These are phyloP conservation scores for Wilhelminamyces savonicus DNA, from an alignment of 805 yeast genomes.

Conservation along the genomic window DNA sequence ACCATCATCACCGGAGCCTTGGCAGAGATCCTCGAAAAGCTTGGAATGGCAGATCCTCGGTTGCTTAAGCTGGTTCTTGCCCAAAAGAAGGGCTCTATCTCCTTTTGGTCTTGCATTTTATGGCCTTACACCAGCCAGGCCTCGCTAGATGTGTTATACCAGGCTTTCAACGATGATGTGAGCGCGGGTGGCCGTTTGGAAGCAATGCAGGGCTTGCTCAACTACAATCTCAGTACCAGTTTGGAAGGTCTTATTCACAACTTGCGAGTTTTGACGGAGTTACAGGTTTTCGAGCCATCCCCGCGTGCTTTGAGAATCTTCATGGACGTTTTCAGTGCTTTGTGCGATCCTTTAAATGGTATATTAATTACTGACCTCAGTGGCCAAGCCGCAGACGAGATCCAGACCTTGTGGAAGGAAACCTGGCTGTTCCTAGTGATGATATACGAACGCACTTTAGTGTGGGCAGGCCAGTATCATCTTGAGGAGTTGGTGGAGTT, in stretches of 20 bases:
- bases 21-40: conserved; percentile 20
- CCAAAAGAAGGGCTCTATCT: conserved; percentile 38
- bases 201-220: conserved; percentile 55
- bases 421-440: conserved; percentile 70
- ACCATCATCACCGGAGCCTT: conserved; percentile 13
- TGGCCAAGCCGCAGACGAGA: conserved; percentile 7
- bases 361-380: conserved; percentile 22
- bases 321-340: conserved; percentile 62
- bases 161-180: conserved; percentile 59
- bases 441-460: conserved; percentile 59
- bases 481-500: conserved; percentile 62
- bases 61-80: conserved; percentile 16
- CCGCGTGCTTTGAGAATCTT: conserved; percentile 68
- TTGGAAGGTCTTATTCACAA: conserved; percentile 44
- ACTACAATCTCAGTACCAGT: conserved; percentile 36
- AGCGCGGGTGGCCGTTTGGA: conserved; percentile 70
- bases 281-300: conserved; percentile 61
- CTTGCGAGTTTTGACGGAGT: conserved; percentile 36
- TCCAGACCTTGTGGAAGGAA: conserved; percentile 53
- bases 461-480: conserved; percentile 68
- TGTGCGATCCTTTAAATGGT: conserved; percentile 65
- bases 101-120: conserved; percentile 71
- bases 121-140: conserved; percentile 64
- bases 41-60: conserved; percentile 24
- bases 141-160: conserved; percentile 66